Base-by-base conservation (phyloP, 1,284 basidiomycete species). In the Polyporus tsugae region DNA sequence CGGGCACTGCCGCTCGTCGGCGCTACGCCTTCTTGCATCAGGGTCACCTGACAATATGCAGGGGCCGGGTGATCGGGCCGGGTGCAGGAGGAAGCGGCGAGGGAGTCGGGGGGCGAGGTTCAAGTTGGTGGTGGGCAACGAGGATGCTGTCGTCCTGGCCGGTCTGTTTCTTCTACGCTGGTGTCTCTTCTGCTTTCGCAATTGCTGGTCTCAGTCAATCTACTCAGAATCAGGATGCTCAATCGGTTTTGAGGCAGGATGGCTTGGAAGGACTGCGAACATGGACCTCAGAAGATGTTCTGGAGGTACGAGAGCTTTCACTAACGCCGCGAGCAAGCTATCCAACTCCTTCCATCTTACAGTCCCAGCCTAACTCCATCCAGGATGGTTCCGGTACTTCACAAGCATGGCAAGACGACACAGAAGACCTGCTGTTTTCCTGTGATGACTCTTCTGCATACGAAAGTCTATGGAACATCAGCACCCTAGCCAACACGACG, bases 401-500 rank as follows among this genome's bases (percentile, higher is more conserved):
- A 7, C 15, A 46, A 4, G n/a, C n/a, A 46, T 46, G 44, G 44
- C n/a, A n/a, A 10, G 9, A 6, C 0, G 38, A 36, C 1, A 22
- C 15, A 4, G 52, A 53, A 7, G 25, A 53, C 52, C 52, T 25
- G 52, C 13, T 53, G 1, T 29, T 11, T 10, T 53, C 25, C 11
- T n/a, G 5, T 11, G 25, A 53, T 29, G 57, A 59, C 17, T 36
- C 44, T n/a, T 29, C 60, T 41, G 17, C 41, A 22, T 39, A 59
- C 38, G 38, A 41, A 11, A 41, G 15, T 6, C n/a, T 29, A 39
- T 78, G 80, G 77, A 74, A 80, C 62, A 68, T 80, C 42, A 69
- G 71, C 15, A 77, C 78, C 2, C 74, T 78, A 4, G 70, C 77
- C 9, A 82, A 82, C 65, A 73, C 80, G 9, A 80, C 81, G 1